Evolutionary conservation across 1,284 basidiomycete species (phyloP).

Genomic region (Meira nashicola): DNA sequence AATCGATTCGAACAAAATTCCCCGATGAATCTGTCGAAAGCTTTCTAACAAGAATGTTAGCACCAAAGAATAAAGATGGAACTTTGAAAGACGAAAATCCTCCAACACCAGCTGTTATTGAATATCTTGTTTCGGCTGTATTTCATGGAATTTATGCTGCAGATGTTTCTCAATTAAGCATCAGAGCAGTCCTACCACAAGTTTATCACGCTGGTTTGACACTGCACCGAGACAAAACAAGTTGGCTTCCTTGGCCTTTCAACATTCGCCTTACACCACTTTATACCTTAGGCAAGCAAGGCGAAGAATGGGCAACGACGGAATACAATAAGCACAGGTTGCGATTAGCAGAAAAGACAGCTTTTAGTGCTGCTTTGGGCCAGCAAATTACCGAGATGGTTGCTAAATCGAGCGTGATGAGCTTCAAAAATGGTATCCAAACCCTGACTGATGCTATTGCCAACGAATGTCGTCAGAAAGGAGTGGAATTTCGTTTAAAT

Average conservation of each 20-base stretch:
- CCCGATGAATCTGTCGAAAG: constrained; percentile 75
- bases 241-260: too few species aligned
- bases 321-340: too few species aligned
- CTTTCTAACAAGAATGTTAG: constrained; percentile 74
- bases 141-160: constrained; percentile 91
- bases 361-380: constrained; percentile 56
- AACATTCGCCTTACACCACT: too few species aligned
- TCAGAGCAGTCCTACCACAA: constrained; percentile 62
- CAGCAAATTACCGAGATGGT: constrained; percentile 57
- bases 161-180: constrained; percentile 70
- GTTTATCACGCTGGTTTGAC: too few species aligned
- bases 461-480: constrained; percentile 55
- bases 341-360: neutral
- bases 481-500: neutral
- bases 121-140: constrained; percentile 61
- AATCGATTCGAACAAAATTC: neutral
- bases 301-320: too few species aligned
- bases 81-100: constrained; percentile 65
- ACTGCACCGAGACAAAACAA: too few species aligned
- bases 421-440: constrained; percentile 72
- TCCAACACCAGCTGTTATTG: neutral
- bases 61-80: constrained; percentile 52
- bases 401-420: constrained; percentile 67
- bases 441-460: constrained; percentile 65
- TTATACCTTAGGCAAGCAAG: too few species aligned